A percentile compares a stretch with the other conserved stretches of the same genome.
Evolutionary conservation across 495 filamentous ascomycete genomes (phyloP).

Genomic region (Glutinoglossum americanum): DNA sequence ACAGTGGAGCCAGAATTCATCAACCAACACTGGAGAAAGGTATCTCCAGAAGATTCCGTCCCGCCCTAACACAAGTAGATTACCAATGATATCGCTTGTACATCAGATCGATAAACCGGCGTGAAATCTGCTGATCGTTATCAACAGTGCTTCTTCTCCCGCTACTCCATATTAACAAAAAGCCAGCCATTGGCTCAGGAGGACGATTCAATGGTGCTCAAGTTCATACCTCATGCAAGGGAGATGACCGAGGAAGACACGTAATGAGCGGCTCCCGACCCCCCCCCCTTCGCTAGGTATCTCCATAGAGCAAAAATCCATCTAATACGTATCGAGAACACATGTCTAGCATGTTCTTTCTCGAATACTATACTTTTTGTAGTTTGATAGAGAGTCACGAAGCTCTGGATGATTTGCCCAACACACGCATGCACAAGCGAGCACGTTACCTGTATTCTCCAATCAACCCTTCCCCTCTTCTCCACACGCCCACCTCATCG

Average conservation of each 20-base stretch:
- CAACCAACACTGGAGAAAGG: background rate
- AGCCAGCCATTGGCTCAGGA: background rate
- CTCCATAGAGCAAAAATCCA: background rate
- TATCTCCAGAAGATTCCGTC: background rate
- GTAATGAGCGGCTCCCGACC: background rate
- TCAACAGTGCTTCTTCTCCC: background rate
- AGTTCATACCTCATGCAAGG: background rate
- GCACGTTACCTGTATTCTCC: background rate
- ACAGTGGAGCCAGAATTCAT: background rate
- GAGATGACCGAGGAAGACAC: background rate
- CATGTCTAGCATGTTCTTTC: background rate
- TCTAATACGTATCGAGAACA: background rate
- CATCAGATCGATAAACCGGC: background rate
- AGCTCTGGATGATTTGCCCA: background rate
- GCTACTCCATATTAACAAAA: background rate
- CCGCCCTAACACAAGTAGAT: background rate
- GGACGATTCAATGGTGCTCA: background rate
- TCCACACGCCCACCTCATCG: too few species aligned
- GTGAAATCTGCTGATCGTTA: background rate
- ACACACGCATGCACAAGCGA: background rate
- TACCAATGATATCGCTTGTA: background rate
- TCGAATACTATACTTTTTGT: background rate
- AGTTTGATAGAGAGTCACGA: background rate
- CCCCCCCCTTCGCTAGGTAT: background rate
- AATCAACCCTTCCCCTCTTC: background rate